phyloP scores from a whole-genome alignment of 2,329 filamentous ascomycete genomes.

The Aureobasidium sp. region DNA sequence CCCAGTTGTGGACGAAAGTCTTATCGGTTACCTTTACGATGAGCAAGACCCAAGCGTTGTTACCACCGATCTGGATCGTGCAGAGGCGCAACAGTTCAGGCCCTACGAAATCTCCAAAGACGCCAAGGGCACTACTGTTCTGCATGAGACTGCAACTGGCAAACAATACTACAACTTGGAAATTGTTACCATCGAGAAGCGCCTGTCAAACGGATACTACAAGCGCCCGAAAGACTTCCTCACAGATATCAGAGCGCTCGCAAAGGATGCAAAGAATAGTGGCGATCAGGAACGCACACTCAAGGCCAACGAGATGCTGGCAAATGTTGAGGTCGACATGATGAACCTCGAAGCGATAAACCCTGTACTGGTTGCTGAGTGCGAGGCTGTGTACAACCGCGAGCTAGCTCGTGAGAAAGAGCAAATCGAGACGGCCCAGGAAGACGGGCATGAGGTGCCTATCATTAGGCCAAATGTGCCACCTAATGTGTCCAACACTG shows the following conservation, averaged over 20 bases:
- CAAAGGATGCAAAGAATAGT: slow-evolving; percentile 73
- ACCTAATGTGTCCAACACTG: slow-evolving; percentile 34
- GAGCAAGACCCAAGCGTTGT: slow-evolving; percentile 68
- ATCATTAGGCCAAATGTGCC: slow-evolving; percentile 35
- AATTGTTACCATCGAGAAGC: slow-evolving; percentile 85
- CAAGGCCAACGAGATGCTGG: slow-evolving; percentile 83
- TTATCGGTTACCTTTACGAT: slow-evolving; percentile 75
- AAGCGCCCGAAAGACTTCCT: slow-evolving; percentile 84
- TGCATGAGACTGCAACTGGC: slow-evolving; percentile 65
- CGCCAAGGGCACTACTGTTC: slow-evolving; percentile 66
- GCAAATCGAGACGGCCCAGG: slow-evolving; percentile 49
- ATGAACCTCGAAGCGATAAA: slow-evolving; percentile 62
- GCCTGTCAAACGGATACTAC: slow-evolving; percentile 95
- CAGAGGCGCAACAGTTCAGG: slow-evolving; percentile 52
- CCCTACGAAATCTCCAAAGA: slow-evolving; percentile 78
- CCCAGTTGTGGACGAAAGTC: slow-evolving; percentile 65
- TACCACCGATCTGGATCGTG: slow-evolving; percentile 52
- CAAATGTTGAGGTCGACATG: slow-evolving; percentile 93
- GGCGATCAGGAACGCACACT: slow-evolving; percentile 78
- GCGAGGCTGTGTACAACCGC: slow-evolving; percentile 71
- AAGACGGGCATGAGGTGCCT: slow-evolving; percentile 42
- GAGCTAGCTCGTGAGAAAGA: slow-evolving; percentile 60
- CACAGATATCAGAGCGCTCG: slow-evolving; percentile 75
- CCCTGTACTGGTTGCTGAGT: slow-evolving; percentile 60
- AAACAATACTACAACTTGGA: slow-evolving; percentile 97